A percentile compares a stretch with the other conserved stretches of the same genome.
Evolutionary conservation across 805 yeast species (phyloP).

Genomic region (Ogataea ganodermae): DNA sequence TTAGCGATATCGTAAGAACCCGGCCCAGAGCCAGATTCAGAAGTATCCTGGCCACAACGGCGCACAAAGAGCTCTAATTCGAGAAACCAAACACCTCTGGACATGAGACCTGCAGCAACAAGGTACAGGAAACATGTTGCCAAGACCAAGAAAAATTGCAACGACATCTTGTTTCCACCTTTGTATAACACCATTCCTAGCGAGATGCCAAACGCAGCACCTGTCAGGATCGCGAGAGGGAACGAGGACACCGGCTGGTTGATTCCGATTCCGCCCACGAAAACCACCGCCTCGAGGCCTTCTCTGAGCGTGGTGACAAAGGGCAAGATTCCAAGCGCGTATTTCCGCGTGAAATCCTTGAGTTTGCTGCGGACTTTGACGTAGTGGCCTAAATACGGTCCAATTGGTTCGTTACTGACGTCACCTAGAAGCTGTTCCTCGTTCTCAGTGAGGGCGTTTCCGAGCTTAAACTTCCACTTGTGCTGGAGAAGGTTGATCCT

Average conservation of each 20-base stretch:
- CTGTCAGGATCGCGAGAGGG: constrained; percentile 63
- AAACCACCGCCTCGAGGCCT: constrained; percentile 89
- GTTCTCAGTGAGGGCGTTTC: constrained; percentile 28
- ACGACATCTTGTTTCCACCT: constrained; percentile 76
- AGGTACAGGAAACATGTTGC: constrained; percentile 81
- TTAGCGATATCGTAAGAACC: constrained; percentile 82
- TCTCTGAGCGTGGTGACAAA: constrained; percentile 85
- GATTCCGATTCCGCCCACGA: constrained; percentile 85
- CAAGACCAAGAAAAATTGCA: constrained; percentile 70
- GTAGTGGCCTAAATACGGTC: constrained; percentile 14
- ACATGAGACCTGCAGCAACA: constrained; percentile 84
- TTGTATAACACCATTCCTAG: constrained; percentile 71
- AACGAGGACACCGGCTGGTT: constrained; percentile 66
- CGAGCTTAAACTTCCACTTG: constrained; percentile 69
- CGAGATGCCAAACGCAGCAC: constrained; percentile 56
- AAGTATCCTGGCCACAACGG: constrained; percentile 80
- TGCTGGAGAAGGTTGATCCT: constrained; percentile 79
- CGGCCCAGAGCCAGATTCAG: constrained; percentile 90
- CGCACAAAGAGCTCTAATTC: constrained; percentile 78
- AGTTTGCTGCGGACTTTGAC: constrained; percentile 25
- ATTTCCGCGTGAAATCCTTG: constrained; percentile 50
- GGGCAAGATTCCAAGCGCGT: constrained; percentile 75
- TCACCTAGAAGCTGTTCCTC: constrained; percentile 20
- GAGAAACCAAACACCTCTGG: constrained; percentile 88
- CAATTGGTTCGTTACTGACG: constrained; percentile 22